Percentiles rank a stretch among this genome's conserved stretches.
phyloP scores from a whole-genome alignment of 1,139 yeast genomes.

The Debaryomyces sp. region DNA sequence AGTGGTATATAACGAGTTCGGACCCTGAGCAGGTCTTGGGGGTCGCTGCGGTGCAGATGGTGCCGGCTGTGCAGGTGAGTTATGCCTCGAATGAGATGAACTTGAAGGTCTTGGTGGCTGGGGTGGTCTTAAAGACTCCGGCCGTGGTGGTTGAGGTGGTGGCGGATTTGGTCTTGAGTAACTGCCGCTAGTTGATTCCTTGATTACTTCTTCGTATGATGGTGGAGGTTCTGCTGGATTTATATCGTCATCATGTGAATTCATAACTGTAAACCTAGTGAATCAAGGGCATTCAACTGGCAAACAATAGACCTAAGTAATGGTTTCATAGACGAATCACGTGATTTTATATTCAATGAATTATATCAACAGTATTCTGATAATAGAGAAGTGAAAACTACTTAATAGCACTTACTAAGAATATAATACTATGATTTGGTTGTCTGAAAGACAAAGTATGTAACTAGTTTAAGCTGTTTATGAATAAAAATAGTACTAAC shows the following conservation, averaged over 20 bases:
- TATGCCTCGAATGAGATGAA: constrained; percentile 4
- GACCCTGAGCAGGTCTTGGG: background rate
- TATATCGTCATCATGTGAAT: constrained; percentile 1
- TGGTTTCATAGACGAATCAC: background rate
- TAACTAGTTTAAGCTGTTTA: constrained; percentile 14
- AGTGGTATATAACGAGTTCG: constrained; percentile 24
- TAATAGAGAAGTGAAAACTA: background rate
- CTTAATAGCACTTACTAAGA: background rate
- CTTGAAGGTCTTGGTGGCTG: constrained; percentile 11
- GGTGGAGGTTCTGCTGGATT: constrained; percentile 16
- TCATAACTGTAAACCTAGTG: background rate
- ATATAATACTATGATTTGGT: constrained; percentile 61
- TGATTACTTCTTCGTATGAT: constrained; percentile 18
- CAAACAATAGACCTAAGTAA: background rate
- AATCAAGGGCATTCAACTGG: background rate
- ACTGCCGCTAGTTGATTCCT: constrained; percentile 5
- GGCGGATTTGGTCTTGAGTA: constrained; percentile 9
- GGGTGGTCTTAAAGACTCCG: constrained; percentile 7
- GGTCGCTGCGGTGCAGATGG: background rate
- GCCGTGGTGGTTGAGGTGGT: constrained; percentile 14
- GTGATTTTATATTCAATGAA: background rate
- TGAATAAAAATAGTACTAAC: constrained; percentile 21
- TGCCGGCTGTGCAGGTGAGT: background rate
- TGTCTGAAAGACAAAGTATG: constrained; percentile 78
- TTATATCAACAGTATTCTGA: constrained; percentile 2